A percentile compares a stretch with the other conserved stretches of the same genome.
Evolutionary conservation across 768 basidiomycete genomes (phyloP).

Genomic region (Pseudohyphozyma bogoriensis): DNA sequence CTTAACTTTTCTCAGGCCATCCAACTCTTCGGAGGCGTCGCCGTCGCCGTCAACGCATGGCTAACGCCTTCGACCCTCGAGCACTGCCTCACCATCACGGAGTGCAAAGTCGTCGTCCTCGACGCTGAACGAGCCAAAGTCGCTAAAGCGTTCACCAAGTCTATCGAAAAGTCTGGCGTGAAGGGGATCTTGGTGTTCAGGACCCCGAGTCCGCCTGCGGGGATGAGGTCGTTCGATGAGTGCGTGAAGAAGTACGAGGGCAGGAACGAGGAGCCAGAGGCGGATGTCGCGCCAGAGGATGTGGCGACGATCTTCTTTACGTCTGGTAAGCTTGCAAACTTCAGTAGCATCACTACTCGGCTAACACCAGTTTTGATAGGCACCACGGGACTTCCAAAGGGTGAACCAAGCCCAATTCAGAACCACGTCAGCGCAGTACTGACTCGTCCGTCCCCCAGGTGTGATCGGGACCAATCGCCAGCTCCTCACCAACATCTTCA

Average conservation of each 20-base stretch:
- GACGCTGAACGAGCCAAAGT: slow-evolving; percentile 47
- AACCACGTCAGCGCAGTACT: too few relatives aligned
- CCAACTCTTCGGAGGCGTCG: slow-evolving; percentile 54
- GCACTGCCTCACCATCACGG: slow-evolving; percentile 50
- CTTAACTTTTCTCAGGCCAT: slow-evolving; percentile 36
- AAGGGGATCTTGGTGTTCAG: neutral
- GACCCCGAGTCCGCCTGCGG: slow-evolving; percentile 32
- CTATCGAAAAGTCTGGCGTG: neutral
- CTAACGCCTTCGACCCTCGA: slow-evolving; percentile 39
- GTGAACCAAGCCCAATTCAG: too few relatives aligned
- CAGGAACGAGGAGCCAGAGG: slow-evolving; percentile 11
- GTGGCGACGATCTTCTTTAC: slow-evolving; percentile 56
- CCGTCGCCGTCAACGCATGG: slow-evolving; percentile 48
- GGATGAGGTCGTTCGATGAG: slow-evolving; percentile 40
- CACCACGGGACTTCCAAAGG: slow-evolving; percentile 55
- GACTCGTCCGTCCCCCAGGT: too few relatives aligned
- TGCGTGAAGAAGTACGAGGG: slow-evolving; percentile 31
- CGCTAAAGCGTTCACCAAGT: neutral
- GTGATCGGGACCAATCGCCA: slow-evolving; percentile 58
- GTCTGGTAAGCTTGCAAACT: slow-evolving; percentile 38
- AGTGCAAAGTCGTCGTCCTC: slow-evolving; percentile 49
- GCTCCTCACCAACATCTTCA: slow-evolving; percentile 52
- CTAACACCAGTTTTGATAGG: slow-evolving; percentile 34
- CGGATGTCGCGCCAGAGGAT: slow-evolving; percentile 41
- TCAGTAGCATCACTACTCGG: too few relatives aligned